Base-by-base conservation (phyloP, 331 rosid species). In the Telfairia occidentalis region DNA sequence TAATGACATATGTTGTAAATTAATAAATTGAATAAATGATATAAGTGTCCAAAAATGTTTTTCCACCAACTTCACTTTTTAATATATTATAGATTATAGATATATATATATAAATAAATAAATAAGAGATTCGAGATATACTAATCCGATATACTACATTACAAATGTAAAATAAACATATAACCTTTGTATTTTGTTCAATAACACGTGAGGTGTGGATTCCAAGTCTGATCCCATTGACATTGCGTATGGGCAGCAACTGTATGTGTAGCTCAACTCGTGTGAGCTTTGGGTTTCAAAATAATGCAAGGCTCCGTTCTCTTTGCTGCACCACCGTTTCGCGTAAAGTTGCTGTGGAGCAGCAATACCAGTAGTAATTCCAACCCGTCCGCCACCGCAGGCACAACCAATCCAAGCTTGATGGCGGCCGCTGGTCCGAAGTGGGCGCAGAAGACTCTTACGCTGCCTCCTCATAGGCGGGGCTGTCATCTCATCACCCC, bases 401-500 rank as follows among this genome's bases (percentile, higher is more conserved):
- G 55, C 76, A 49, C 75, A 79, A 38, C 29, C 58, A 79, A 80
- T 16, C 65, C 77, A 7, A 55, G 35, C 74, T 65, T 87, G 46
- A 86, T 88, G 93, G 86, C 92, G 8, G 79, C 81, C 52, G 53
- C 82, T 30, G 89, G 84, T 70, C 86, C 90, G 10, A 87, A 84
- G 88, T 87, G 88, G 88, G 88, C 85, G 67, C 90, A 87, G 85
- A 87, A 87, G 82, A 87, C 85, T 79, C 55, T 87, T 13, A 80
- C 84, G 42, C 82, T 87, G 10, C 86, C 86, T 73, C 88, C 85
- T 5, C 86, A 70, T 19, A 81, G 77, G 71, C 81, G 88, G 61
- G 90, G 90, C 61, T 87, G 88, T 74, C 90, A 87, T 77, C 90
- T 87, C 78, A 79, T 87, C 83, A 87, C 90, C n/a, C 82, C 88